Evolutionary conservation across 768 basidiomycete genomes (phyloP).

Genomic region (Agaricus bisporus): DNA sequence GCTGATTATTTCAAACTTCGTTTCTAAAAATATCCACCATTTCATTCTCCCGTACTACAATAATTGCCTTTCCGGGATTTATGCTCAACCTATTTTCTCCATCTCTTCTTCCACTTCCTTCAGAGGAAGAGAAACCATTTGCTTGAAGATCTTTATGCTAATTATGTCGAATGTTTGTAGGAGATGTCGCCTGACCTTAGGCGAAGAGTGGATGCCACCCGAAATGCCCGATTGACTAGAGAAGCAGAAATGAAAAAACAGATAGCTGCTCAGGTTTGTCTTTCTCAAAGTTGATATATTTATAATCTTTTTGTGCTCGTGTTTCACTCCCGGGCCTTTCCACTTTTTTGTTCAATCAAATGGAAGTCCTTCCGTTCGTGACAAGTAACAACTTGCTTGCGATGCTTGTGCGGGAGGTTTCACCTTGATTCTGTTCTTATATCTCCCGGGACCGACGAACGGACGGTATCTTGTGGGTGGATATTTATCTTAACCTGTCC

Average conservation of each 20-base stretch:
- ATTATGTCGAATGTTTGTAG: slow-evolving; percentile 24
- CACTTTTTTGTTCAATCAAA: not conserved
- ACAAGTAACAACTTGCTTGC: not conserved
- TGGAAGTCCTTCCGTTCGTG: not conserved
- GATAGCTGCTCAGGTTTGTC: slow-evolving; percentile 45
- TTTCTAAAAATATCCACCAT: too few species aligned
- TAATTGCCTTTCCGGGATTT: not conserved
- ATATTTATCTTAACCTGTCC: not conserved
- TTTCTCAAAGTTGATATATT: not conserved
- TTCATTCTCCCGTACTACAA: not conserved
- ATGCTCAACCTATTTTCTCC: not conserved
- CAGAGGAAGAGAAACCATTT: not conserved
- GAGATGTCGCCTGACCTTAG: slow-evolving; percentile 60
- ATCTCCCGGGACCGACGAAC: not conserved
- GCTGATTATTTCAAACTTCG: too few species aligned
- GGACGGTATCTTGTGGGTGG: not conserved
- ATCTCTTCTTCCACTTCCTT: slow-evolving; percentile 4
- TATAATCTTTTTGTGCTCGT: not conserved
- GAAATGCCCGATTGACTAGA: slow-evolving; percentile 43
- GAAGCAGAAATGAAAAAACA: slow-evolving; percentile 51
- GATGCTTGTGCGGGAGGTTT: not conserved
- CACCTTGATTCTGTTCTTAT: not conserved
- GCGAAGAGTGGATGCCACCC: slow-evolving; percentile 55
- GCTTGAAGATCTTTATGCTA: not conserved
- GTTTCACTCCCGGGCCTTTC: slow-evolving; percentile 1